These are phyloP conservation scores for Cucumis variabilis DNA, from an alignment of 331 rosid genomes.

Conservation along the genomic window DNA sequence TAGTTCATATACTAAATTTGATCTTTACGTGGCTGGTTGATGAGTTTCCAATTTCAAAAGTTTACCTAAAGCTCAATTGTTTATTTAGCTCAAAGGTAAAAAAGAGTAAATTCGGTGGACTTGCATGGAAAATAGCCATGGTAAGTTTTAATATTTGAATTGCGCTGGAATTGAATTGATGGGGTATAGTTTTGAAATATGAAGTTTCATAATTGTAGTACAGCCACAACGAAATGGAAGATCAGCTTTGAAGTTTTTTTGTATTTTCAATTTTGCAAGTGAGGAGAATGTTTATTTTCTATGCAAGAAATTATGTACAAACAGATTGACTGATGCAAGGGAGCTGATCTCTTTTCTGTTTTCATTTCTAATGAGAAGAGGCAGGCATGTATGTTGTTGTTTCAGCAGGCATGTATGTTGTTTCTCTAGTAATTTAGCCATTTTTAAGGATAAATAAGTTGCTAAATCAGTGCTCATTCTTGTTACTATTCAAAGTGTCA, in stretches of 20 bases:
- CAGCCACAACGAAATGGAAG: background rate
- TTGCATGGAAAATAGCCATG: too few species aligned
- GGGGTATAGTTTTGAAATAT: background rate
- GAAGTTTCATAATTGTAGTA: background rate
- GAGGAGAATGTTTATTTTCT: constrained; percentile 89
- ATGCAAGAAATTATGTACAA: constrained; percentile 70
- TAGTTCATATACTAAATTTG: too few species aligned
- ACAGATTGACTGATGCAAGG: constrained; percentile 59
- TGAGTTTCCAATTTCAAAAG: too few species aligned
- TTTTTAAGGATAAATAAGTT: background rate
- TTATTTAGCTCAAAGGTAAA: too few species aligned
- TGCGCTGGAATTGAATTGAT: background rate
- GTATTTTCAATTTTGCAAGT: constrained; percentile 41
- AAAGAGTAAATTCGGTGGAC: too few species aligned
- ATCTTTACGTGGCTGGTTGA: too few species aligned
- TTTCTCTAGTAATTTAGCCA: background rate
- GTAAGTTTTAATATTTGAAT: background rate
- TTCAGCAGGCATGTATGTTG: background rate
- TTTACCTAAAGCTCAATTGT: too few species aligned
- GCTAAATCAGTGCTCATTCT: background rate
- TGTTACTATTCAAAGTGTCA: background rate
- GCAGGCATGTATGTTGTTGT: too few species aligned
- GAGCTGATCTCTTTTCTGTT: constrained; percentile 72
- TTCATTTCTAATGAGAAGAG: constrained; percentile 84
- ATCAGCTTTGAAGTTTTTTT: background rate